Percentiles rank a stretch among this genome's conserved stretches.
Evolutionary conservation across 306 rosid species (phyloP).

Genomic region (Cucumis sativus): DNA sequence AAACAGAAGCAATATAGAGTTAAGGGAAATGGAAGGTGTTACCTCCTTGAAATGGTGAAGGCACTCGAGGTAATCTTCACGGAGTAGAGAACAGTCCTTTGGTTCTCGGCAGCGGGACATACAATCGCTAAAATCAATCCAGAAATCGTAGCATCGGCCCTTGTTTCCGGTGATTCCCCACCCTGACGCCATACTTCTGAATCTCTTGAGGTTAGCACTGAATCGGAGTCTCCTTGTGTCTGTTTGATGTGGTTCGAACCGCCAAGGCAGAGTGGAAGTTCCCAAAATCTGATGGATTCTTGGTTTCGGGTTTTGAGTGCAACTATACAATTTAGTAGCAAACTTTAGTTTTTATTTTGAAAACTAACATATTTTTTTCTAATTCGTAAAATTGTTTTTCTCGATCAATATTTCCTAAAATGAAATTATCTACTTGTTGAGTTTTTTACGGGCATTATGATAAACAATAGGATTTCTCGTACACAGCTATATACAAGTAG

Average conservation of each 20-base stretch:
- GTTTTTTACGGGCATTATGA: too few relatives aligned
- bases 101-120: slow-evolving; percentile 97
- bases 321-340: too few relatives aligned
- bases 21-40: neutral
- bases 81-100: slow-evolving; percentile 78
- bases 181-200: slow-evolving; percentile 65
- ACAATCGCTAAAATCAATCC: slow-evolving; percentile 96
- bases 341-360: too few relatives aligned
- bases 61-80: slow-evolving; percentile 97
- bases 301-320: neutral
- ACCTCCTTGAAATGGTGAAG: slow-evolving; percentile 99
- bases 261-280: neutral
- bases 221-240: slow-evolving; percentile 2
- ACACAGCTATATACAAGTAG: too few relatives aligned
- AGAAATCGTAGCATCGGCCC: slow-evolving; percentile 98
- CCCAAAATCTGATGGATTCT: neutral
- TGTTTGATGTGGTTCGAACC: neutral
- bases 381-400: too few relatives aligned
- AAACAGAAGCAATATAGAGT: neutral
- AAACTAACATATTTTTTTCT: too few relatives aligned
- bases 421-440: too few relatives aligned
- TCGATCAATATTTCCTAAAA: too few relatives aligned
- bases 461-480: too few relatives aligned
- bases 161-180: slow-evolving; percentile 97
- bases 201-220: neutral